Conservation (phyloP, 2,329 filamentous ascomycete genomes). For the Neonectria punicea region DNA sequence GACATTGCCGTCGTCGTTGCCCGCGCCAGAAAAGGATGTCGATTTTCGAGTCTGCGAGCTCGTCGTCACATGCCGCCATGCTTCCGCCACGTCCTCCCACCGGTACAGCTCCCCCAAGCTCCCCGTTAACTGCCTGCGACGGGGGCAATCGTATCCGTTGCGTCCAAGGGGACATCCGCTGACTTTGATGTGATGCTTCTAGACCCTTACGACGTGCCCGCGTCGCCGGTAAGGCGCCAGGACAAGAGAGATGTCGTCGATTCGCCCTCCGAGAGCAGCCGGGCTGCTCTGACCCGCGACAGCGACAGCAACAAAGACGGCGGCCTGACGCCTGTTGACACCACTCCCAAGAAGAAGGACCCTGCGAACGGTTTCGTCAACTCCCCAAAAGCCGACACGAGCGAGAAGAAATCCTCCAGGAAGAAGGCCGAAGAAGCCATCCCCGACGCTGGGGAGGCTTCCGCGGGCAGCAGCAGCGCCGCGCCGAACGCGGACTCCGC, state of each 20-base stretch:
- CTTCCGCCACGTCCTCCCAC: slow-evolving; percentile 3
- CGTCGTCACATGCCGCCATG: slow-evolving; percentile 7
- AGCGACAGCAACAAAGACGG: slow-evolving; percentile 10
- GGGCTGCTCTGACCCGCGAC: slow-evolving; percentile 16
- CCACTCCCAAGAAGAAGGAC: slow-evolving; percentile 3
- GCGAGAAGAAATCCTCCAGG: slow-evolving; percentile 9
- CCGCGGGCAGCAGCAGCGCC: slow-evolving; percentile 2
- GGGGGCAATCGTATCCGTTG: not conserved
- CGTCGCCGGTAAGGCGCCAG: slow-evolving; percentile 29
- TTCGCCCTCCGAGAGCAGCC: slow-evolving; percentile 28
- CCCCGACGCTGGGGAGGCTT: slow-evolving; percentile 14
- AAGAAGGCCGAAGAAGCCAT: slow-evolving; percentile 10
- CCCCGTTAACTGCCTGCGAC: not conserved
- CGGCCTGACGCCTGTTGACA: slow-evolving; percentile 24
- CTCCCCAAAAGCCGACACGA: not conserved
- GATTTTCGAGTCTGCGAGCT: not conserved
- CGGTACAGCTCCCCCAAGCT: slow-evolving; percentile 11
- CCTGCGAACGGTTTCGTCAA: not conserved
- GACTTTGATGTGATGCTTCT: not conserved
- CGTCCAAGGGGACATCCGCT: not conserved
- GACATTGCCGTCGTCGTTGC: slow-evolving; percentile 2
- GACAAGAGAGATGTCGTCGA: slow-evolving; percentile 23
- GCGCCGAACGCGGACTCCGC: slow-evolving; percentile 21
- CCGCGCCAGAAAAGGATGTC: not conserved
- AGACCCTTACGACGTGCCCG: slow-evolving; percentile 42